Evolutionary conservation across 1,284 basidiomycete species (phyloP).

Genomic region (Rhodotorula glutinis): DNA sequence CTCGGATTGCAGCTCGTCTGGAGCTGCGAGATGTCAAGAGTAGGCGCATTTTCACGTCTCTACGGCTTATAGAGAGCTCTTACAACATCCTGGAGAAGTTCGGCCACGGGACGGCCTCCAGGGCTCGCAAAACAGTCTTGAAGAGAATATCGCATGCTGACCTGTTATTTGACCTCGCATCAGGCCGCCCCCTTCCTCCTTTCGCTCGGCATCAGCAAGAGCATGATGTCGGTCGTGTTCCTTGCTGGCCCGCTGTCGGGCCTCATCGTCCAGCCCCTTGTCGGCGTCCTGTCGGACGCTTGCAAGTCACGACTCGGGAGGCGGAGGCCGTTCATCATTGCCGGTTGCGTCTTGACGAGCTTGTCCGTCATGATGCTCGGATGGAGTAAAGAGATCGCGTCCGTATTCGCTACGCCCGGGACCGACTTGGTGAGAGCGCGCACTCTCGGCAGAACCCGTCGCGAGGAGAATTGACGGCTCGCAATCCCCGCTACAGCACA

Average conservation of each 20-base stretch:
- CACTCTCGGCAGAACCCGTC: too few species aligned
- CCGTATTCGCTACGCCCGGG: conserved; percentile 23
- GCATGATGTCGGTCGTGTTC: conserved; percentile 49
- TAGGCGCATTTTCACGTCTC: not conserved
- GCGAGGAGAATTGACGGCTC: too few species aligned
- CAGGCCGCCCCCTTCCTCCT: conserved; percentile 42
- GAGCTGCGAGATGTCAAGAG: conserved; percentile 42
- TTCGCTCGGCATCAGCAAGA: conserved; percentile 41
- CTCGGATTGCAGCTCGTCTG: conserved; percentile 41
- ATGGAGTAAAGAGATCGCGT: conserved; percentile 45
- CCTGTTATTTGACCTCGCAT: not conserved
- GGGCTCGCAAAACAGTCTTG: too few species aligned
- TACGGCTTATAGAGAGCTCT: too few species aligned
- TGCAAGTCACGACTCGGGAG: conserved; percentile 47
- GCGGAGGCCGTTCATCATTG: conserved; percentile 48
- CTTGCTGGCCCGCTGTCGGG: conserved; percentile 41
- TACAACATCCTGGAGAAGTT: too few species aligned
- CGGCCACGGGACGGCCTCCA: too few species aligned
- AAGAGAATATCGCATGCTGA: too few species aligned
- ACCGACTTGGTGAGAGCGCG: conserved; percentile 28
- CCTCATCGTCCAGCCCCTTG: conserved; percentile 48
- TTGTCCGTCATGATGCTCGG: conserved; percentile 46
- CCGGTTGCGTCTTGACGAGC: conserved; percentile 43
- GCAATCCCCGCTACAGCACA: conserved; percentile 54
- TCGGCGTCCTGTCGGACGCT: conserved; percentile 46